A percentile compares a stretch with the other conserved stretches of the same genome.
Evolutionary conservation across 495 filamentous ascomycete genomes (phyloP).

Genomic region (Xanthoparmelia taractica): DNA sequence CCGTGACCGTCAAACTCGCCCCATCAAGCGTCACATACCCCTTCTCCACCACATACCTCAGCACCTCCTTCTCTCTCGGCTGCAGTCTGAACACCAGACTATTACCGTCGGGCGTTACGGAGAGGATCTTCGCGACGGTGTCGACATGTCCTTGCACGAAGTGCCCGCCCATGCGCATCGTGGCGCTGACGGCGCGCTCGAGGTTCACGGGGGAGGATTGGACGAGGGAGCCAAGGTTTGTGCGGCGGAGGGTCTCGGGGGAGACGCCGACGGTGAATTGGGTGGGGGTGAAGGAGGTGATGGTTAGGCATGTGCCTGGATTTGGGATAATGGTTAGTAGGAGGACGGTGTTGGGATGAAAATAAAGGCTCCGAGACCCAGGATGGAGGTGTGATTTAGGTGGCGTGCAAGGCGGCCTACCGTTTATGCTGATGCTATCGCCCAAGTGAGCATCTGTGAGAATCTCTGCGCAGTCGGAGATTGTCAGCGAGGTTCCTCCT

Average conservation of each 20-base stretch:
- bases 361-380: neutral
- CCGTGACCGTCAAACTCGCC: slow-evolving; percentile 87
- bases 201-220: slow-evolving; percentile 67
- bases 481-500: slow-evolving; percentile 83
- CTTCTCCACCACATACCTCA: slow-evolving; percentile 90
- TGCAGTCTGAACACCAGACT: slow-evolving; percentile 75
- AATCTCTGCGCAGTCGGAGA: slow-evolving; percentile 64
- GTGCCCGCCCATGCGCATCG: slow-evolving; percentile 73
- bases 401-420: slow-evolving; percentile 36
- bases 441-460: slow-evolving; percentile 77
- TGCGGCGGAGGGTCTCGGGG: slow-evolving; percentile 92
- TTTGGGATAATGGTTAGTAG: neutral
- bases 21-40: slow-evolving; percentile 94
- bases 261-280: slow-evolving; percentile 91
- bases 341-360: neutral
- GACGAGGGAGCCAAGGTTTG: slow-evolving; percentile 71
- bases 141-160: slow-evolving; percentile 92
- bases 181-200: slow-evolving; percentile 80
- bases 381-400: neutral
- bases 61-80: slow-evolving; percentile 55
- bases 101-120: slow-evolving; percentile 71
- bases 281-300: slow-evolving; percentile 61
- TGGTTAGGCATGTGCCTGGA: slow-evolving; percentile 76
- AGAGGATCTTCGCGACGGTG: slow-evolving; percentile 64
- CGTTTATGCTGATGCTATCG: slow-evolving; percentile 90